Evolutionary conservation across 306 rosid species (phyloP).

Genomic region (Pyrus communis): DNA sequence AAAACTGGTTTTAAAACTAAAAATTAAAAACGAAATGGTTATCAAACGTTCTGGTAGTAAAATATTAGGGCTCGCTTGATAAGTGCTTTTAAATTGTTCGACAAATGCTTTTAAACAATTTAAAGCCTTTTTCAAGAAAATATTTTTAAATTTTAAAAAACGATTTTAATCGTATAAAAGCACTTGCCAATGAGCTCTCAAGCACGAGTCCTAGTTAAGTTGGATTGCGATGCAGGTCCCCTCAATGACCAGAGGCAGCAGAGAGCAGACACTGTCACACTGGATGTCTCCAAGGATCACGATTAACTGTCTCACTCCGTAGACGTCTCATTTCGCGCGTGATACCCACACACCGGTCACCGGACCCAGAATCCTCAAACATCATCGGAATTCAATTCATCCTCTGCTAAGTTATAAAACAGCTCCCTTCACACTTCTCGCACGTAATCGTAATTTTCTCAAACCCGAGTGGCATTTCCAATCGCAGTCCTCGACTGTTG

Average conservation of each 20-base stretch:
- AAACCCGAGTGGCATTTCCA: neutral
- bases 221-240: no score
- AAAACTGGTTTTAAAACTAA: no score
- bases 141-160: accelerated
- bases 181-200: no score
- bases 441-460: neutral
- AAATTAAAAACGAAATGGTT: no score
- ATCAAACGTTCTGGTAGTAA: no score
- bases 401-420: neutral
- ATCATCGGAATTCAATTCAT: neutral
- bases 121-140: accelerated
- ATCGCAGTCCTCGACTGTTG: neutral
- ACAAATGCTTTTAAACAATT: no score
- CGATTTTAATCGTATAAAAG: no score
- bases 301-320: neutral
- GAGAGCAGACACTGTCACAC: neutral
- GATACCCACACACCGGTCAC: neutral
- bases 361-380: neutral
- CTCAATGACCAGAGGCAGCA: neutral
- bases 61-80: no score
- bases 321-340: neutral
- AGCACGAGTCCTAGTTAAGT: no score
- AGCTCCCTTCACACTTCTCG: neutral
- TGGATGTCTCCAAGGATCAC: neutral
- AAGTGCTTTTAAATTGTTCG: no score